phyloP scores from a whole-genome alignment of 345 rosid species.

The Zanthoxylum bungeanum region DNA sequence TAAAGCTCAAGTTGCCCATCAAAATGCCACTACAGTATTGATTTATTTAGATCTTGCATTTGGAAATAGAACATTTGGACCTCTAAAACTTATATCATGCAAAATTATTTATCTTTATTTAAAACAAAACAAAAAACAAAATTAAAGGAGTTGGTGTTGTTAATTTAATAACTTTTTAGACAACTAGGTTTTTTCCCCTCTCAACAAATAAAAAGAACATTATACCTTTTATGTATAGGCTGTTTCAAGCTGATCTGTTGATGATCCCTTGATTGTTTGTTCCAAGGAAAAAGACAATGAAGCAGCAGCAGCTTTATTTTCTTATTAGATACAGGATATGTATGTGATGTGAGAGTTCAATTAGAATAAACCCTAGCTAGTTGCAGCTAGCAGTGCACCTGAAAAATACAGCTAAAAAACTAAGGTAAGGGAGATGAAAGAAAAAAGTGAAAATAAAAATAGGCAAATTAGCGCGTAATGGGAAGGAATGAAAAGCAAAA shows the following conservation, averaged over 20 bases:
- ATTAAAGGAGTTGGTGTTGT: not conserved
- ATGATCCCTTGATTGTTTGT: constrained; percentile 16
- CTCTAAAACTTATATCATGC: not conserved
- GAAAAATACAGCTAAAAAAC: constrained; percentile 31
- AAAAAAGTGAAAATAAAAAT: constrained; percentile 15
- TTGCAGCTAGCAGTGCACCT: constrained; percentile 25
- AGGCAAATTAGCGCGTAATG: constrained; percentile 40
- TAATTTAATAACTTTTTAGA: not conserved
- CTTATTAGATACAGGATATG: no score
- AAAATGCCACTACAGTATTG: not conserved
- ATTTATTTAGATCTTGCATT: not conserved
- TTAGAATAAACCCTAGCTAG: constrained; percentile 29
- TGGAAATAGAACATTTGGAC: not conserved
- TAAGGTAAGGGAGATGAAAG: constrained; percentile 4
- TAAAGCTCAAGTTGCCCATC: not conserved
- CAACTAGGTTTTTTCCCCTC: not conserved
- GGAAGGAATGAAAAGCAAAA: constrained; percentile 28
- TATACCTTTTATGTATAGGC: not conserved
- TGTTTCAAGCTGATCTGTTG: not conserved
- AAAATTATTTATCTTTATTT: no score
- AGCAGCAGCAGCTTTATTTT: constrained; percentile 3
- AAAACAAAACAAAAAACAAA: no score
- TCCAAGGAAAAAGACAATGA: constrained; percentile 10
- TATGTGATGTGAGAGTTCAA: no score
- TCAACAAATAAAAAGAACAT: not conserved